A percentile compares a stretch with the other conserved stretches of the same genome.
Conservation (phyloP, 179 eudicot species). For the Beta lomatogona region DNA sequence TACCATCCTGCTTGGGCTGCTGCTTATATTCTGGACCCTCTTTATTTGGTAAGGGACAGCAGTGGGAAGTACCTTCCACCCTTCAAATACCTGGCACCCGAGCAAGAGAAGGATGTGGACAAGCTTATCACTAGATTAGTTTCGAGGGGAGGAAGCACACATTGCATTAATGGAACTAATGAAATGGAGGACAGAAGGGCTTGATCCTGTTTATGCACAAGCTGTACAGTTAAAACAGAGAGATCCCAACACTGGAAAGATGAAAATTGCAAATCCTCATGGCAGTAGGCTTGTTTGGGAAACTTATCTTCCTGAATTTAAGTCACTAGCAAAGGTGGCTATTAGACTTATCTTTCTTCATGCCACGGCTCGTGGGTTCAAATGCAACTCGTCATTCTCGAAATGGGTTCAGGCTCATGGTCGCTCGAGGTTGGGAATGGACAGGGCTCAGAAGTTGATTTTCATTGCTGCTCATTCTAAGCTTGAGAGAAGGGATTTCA, state of each 20-base stretch:
- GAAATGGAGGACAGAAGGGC: conserved; percentile 94
- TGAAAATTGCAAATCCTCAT: conserved; percentile 80
- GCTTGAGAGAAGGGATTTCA: conserved; percentile 63
- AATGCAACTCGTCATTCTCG: conserved; percentile 50
- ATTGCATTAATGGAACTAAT: conserved; percentile 81
- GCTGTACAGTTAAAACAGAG: conserved; percentile 84
- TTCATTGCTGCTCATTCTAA: conserved; percentile 76
- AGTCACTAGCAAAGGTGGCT: conserved; percentile 79
- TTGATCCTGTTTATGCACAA: conserved; percentile 84
- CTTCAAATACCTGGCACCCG: conserved; percentile 66
- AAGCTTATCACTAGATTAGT: conserved; percentile 76
- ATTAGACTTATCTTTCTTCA: conserved; percentile 77
- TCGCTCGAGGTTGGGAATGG: conserved; percentile 60
- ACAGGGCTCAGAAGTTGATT: conserved; percentile 78
- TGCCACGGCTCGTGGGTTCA: conserved; percentile 75
- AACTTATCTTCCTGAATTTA: conserved; percentile 71
- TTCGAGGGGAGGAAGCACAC: conserved; percentile 75
- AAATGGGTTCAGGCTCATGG: conserved; percentile 56
- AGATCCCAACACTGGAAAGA: conserved; percentile 70
- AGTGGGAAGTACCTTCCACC: conserved; percentile 92
- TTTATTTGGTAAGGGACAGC: conserved; percentile 60
- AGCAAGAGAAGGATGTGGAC: conserved; percentile 90
- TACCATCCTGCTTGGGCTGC: conserved; percentile 97
- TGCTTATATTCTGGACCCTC: conserved; percentile 79
- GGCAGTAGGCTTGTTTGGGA: conserved; percentile 94